A percentile compares a stretch with the other conserved stretches of the same genome.
These are phyloP conservation scores for Hansenula anomala DNA, from an alignment of 1,139 yeast genomes.

Conservation along the genomic window DNA sequence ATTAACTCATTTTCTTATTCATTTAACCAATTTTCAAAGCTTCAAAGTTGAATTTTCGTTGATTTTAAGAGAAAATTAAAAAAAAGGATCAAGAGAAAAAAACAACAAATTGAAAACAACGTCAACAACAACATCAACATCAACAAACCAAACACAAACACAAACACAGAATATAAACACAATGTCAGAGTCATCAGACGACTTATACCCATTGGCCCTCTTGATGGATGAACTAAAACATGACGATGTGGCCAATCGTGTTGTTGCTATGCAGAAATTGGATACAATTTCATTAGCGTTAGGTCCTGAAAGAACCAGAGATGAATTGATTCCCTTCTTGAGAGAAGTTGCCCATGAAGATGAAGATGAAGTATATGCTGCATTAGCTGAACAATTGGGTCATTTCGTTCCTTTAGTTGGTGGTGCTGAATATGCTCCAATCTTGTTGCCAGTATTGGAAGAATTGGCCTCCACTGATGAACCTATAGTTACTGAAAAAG, in stretches of 20 bases:
- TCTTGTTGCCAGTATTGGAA: conserved; percentile 81
- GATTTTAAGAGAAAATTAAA: no score
- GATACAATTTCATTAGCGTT: conserved; percentile 94
- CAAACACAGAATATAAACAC: neutral
- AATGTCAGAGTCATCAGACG: conserved; percentile 33
- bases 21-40: no score
- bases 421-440: conserved; percentile 73
- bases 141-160: neutral
- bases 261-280: conserved; percentile 90
- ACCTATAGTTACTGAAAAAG: conserved; percentile 95
- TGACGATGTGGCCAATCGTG: conserved; percentile 90
- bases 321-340: conserved; percentile 85
- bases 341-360: conserved; percentile 94
- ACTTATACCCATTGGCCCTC: conserved; percentile 89
- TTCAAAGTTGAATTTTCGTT: no score
- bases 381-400: conserved; percentile 86
- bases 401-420: conserved; percentile 85
- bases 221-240: conserved; percentile 95
- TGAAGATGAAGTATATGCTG: conserved; percentile 96
- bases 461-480: conserved; percentile 92
- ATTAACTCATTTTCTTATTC: no score
- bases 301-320: conserved; percentile 90
- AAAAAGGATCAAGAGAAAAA: no score
- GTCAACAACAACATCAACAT: neutral
- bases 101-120: no score